These are phyloP conservation scores for Pythium plurisporium DNA, from an alignment of 352 stramenopile species.

Conservation along the genomic window DNA sequence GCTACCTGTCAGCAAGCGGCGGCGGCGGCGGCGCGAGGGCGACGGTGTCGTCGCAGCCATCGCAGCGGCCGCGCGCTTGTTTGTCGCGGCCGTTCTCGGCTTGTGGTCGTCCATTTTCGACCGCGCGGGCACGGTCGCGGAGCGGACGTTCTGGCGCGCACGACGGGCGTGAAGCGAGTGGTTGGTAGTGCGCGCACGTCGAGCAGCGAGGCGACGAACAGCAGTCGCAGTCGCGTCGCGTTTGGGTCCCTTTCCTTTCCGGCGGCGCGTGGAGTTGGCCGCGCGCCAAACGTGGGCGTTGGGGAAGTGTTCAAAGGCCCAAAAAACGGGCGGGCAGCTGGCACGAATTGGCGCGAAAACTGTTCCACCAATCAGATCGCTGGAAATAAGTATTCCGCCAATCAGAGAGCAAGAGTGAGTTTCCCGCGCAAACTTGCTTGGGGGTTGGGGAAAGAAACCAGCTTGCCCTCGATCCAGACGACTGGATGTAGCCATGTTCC, in stretches of 20 bases:
- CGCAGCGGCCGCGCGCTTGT: constrained; percentile 1
- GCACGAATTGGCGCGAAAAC: constrained; percentile 17
- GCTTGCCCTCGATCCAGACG: no score
- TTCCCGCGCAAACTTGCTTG: background rate
- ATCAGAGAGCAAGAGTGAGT: constrained; percentile 6
- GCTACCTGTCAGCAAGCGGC: constrained; percentile 12
- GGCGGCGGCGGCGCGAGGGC: constrained; percentile 18
- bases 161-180: background rate
- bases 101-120: constrained; percentile 14
- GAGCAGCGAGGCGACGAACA: background rate
- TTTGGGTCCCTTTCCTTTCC: background rate
- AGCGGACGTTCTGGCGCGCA: background rate
- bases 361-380: constrained; percentile 17
- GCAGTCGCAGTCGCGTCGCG: background rate
- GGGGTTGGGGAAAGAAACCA: background rate
- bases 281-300: background rate
- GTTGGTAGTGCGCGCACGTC: background rate
- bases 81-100: constrained; percentile 2
- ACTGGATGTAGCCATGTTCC: no score
- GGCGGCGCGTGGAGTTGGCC: background rate
- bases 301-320: constrained; percentile 12
- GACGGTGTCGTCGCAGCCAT: constrained; percentile 11
- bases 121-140: background rate
- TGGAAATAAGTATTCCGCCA: constrained; percentile 14
- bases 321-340: constrained; percentile 25